Percentiles rank a stretch among this genome's conserved stretches.
Conservation (phyloP, 2,329 filamentous ascomycete genomes). For the Sporothrix curviconia region DNA sequence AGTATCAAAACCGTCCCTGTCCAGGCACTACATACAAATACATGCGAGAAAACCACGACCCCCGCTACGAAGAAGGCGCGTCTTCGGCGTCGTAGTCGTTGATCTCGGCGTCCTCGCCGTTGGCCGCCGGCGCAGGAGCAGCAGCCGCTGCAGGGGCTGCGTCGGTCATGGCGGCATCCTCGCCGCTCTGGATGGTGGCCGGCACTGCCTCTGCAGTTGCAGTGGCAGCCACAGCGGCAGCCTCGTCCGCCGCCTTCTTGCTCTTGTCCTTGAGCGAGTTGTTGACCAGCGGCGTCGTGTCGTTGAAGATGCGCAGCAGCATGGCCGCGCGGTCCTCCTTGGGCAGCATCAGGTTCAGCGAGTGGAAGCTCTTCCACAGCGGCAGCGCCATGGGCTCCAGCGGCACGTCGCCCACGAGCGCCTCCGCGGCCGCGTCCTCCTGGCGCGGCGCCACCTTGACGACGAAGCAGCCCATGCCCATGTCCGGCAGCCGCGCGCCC, state of each 20-base stretch:
- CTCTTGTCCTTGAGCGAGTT: slow-evolving; percentile 43
- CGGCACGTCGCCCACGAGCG: slow-evolving; percentile 10
- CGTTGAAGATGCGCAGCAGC: slow-evolving; percentile 85
- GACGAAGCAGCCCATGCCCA: slow-evolving; percentile 88
- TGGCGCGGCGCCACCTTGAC: slow-evolving; percentile 64
- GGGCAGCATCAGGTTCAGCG: slow-evolving; percentile 92
- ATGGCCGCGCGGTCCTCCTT: slow-evolving; percentile 94
- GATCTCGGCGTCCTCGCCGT: not conserved
- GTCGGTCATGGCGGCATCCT: slow-evolving; percentile 10
- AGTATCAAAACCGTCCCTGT: not conserved
- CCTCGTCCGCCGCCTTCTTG: not conserved
- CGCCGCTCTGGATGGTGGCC: too few relatives aligned
- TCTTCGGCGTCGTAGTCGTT: slow-evolving; percentile 20
- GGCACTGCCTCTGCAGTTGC: slow-evolving; percentile 5
- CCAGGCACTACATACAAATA: not conserved
- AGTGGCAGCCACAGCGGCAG: slow-evolving; percentile 6
- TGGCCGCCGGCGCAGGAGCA: not conserved
- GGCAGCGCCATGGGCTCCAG: slow-evolving; percentile 80
- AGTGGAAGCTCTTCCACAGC: slow-evolving; percentile 87
- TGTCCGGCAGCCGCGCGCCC: slow-evolving; percentile 69
- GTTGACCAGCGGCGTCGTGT: slow-evolving; percentile 77
- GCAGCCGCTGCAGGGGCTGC: not conserved
- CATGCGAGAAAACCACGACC: not conserved
- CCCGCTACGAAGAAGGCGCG: slow-evolving; percentile 17
- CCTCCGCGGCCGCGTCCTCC: not conserved